Conservation (phyloP, 495 filamentous ascomycete species). For the Penicillium roqueforti region DNA sequence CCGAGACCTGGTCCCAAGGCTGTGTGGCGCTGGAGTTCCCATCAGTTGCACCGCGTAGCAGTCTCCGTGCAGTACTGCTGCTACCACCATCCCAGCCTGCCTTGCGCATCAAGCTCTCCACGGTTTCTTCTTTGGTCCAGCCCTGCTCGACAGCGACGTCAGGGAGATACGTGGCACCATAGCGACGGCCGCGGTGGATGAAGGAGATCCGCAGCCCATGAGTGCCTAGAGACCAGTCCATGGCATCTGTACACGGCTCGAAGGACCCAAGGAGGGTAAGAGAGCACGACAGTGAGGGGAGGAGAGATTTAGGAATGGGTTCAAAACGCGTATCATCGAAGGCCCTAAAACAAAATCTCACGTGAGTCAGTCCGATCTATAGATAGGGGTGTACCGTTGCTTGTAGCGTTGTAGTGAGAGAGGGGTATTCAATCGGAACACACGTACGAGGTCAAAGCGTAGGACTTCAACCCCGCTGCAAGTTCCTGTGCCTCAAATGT, state of each 20-base stretch:
- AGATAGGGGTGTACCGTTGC: background rate
- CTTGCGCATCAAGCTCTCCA: constrained; percentile 88
- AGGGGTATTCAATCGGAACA: background rate
- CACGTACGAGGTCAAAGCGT: constrained; percentile 78
- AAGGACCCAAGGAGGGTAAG: constrained; percentile 76
- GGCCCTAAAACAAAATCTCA: constrained; percentile 48
- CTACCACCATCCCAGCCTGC: constrained; percentile 66
- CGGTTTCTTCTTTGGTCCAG: constrained; percentile 91
- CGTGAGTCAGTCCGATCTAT: background rate
- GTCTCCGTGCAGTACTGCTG: constrained; percentile 48
- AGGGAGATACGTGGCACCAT: constrained; percentile 79
- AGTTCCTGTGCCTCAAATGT: constrained; percentile 84
- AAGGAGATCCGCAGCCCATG: constrained; percentile 83
- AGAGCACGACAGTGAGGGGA: constrained; percentile 63
- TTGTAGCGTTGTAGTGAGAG: background rate
- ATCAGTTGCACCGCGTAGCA: constrained; percentile 29
- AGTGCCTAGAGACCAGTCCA: constrained; percentile 82
- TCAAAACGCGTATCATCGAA: constrained; percentile 82
- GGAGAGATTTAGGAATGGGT: constrained; percentile 63
- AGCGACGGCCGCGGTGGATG: constrained; percentile 55
- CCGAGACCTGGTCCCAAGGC: constrained; percentile 66
- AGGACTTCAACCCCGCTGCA: constrained; percentile 64
- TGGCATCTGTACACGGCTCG: constrained; percentile 62
- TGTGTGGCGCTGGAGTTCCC: constrained; percentile 18
- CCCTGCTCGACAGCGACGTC: constrained; percentile 90